These are phyloP conservation scores for Fagopyrum tataricum DNA, from an alignment of 148 eudicot species.

Conservation along the genomic window DNA sequence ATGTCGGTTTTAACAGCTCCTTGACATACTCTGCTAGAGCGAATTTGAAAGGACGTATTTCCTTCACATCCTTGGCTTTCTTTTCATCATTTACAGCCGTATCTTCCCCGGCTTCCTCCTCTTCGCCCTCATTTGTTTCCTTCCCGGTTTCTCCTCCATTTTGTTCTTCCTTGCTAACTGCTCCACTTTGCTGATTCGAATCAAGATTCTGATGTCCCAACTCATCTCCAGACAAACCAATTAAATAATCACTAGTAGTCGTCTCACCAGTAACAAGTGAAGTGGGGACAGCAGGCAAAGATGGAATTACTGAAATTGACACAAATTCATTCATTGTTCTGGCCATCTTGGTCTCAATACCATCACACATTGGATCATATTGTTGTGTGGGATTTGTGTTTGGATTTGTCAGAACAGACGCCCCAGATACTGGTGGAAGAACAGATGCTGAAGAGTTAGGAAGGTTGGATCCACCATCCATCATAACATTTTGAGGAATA, in stretches of 20 bases:
- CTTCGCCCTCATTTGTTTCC: slow-evolving; percentile 27
- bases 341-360: slow-evolving; percentile 16
- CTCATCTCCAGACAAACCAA: slow-evolving; percentile 4
- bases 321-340: slow-evolving; percentile 9
- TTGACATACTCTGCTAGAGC: slow-evolving; percentile 78
- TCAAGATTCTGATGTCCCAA: slow-evolving; percentile 9
- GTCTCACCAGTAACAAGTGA: background rate
- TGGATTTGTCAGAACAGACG: slow-evolving; percentile 13
- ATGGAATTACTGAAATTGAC: slow-evolving; percentile 8
- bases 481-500: slow-evolving; percentile 7
- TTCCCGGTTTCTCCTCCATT: slow-evolving; percentile 20
- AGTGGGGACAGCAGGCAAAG: background rate
- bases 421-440: slow-evolving; percentile 16
- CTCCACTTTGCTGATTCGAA: slow-evolving; percentile 18
- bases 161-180: slow-evolving; percentile 11
- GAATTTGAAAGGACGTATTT: slow-evolving; percentile 60
- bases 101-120: slow-evolving; percentile 29
- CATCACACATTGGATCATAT: slow-evolving; percentile 13
- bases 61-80: slow-evolving; percentile 54
- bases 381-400: slow-evolving; percentile 14
- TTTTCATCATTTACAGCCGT: slow-evolving; percentile 37
- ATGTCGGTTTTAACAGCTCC: slow-evolving; percentile 75
- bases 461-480: slow-evolving; percentile 3
- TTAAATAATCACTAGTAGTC: background rate
- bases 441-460: slow-evolving; percentile 12